These are phyloP conservation scores for Paratinospora sagittata DNA, from an alignment of 164 flowering plant genomes.

Conservation along the genomic window DNA sequence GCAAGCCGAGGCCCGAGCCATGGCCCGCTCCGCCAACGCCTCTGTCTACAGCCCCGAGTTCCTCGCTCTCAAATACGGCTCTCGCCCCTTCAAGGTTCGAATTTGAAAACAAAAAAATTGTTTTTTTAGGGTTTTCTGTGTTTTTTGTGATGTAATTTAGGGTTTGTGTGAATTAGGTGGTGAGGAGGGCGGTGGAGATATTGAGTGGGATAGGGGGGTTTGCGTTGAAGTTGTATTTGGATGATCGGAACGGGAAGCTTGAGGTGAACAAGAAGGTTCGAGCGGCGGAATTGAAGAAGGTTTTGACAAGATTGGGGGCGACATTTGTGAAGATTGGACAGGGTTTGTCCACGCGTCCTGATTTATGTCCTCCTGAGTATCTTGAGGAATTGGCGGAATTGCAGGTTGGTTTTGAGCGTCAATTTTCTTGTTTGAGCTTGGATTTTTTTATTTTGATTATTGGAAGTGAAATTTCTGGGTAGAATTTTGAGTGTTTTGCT, in stretches of 20 bases:
- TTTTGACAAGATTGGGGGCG: conserved; percentile 74
- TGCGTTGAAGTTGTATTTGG: conserved; percentile 53
- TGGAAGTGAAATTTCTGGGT: too few species aligned
- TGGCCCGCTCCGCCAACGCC: conserved; percentile 82
- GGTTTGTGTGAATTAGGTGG: conserved; percentile 33
- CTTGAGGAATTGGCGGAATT: conserved; percentile 88
- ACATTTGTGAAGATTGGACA: conserved; percentile 96
- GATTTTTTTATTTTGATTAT: too few species aligned
- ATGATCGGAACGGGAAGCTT: conserved; percentile 54
- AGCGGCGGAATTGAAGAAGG: conserved; percentile 53
- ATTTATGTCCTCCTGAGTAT: conserved; percentile 89
- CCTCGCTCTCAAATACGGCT: conserved; percentile 49
- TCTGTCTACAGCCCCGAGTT: conserved; percentile 70
- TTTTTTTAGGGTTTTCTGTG: not conserved
- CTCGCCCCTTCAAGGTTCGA: conserved; percentile 67
- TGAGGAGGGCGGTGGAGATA: conserved; percentile 58
- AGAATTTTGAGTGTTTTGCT: too few species aligned
- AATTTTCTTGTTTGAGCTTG: too few species aligned
- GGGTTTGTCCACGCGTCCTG: conserved; percentile 93
- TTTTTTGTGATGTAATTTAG: not conserved
- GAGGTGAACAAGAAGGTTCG: conserved; percentile 54
- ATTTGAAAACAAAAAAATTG: not conserved
- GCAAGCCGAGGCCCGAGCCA: conserved; percentile 83
- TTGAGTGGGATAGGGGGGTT: conserved; percentile 55
- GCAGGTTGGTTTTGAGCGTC: conserved; percentile 52